Base-by-base conservation (phyloP, 805 yeast species). In the Starmera quercuum region DNA sequence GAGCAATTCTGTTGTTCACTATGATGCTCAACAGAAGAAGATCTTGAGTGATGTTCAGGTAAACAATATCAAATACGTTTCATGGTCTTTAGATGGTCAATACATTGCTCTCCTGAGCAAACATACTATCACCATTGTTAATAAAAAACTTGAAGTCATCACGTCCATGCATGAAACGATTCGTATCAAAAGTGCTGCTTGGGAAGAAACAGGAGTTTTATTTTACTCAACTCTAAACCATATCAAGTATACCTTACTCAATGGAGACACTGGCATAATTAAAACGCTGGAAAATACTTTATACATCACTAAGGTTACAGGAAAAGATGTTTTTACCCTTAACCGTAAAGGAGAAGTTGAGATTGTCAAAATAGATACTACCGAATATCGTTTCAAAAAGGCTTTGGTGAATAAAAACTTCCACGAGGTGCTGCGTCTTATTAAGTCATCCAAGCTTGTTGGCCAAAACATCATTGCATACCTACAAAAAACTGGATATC, bases 391-490 rank as follows among this genome's bases (percentile, higher is more conserved):
- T 51, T 92, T 92, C 73, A 92, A 92, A 68, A 82, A 78, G 53
- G 95, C 98, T 7, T 67, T 92, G 46, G 82, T 90, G 27, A 85
- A 81, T 64, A 82, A 80, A 56, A 86, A 92, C 59, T 90, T 86
- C 64, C 76, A 75, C 45, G 98, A 92, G 61, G 97, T 92, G 14
- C 70, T 88, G 45, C 75, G 95, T 46, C 76, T 92, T 46, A 92
- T 92, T 59, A 79, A 77, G 53, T 77, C 73, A 38, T 88, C 97
- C 16, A 87, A 84, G 51, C 71, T 92, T 53, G 98, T 92, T 33
- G 99, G 99, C 44, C 97, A 94, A 65, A 86, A 88, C 57, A 92
- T 92, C 54, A 88, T 92, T 56, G 92, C 94, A 4, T 92, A 90
- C 58, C 71, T 92, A 51, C 95, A 92, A 58, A 82, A 88, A 65